Base-by-base conservation (phyloP, 768 basidiomycete genomes). In the Hydnomerulius pinastri region DNA sequence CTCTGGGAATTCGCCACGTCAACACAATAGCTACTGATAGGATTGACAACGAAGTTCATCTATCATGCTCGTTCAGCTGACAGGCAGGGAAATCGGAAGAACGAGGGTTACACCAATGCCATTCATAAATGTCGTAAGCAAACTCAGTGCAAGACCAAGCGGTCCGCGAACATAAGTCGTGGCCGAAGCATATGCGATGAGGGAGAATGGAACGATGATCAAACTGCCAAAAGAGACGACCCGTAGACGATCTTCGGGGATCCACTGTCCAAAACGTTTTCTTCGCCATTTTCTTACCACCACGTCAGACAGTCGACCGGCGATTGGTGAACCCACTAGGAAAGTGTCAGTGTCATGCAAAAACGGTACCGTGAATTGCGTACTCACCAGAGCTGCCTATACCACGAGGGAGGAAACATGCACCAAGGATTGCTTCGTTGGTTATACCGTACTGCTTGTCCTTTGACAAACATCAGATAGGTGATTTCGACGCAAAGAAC, bases 181-280 rank as follows among this genome's bases (percentile, higher is more conserved):
- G 13, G 77, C 58, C 0, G 82, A 46, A 0, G 82, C 83, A 4
- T 71, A 74, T 0, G 65, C 48, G 0, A 83, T 55, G 2, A 80
- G 62, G 2, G 81, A 76, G 1, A 81, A 28, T 0, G 84, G 85
- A 2, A 77, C 69, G 35, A 84, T 65, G 29, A 77, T 13, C 0
- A 71, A 58, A 8, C 73, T 72, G 20, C 77, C 76, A 13, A 69
- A 57, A 10, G 79, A 53, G 2, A 78, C 68, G 4, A 74, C 80
- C 1, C 80, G 72, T 12, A 85, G 70, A 11, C 85, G 77, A 55
- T 85, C 85, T 60, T 86, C 83, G 0, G 83, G 83, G 43, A 78
- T 76, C 81, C 80, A 84, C 3, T 68, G 58, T 7, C 82, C 82
- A 0, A 72, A 72, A 8, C 82, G 76, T 7, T 66, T 66, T 41